Percentiles rank a stretch among this genome's conserved stretches.
Evolutionary conservation across 2,329 filamentous ascomycete genomes (phyloP).

Genomic region (Claviceps capensis): DNA sequence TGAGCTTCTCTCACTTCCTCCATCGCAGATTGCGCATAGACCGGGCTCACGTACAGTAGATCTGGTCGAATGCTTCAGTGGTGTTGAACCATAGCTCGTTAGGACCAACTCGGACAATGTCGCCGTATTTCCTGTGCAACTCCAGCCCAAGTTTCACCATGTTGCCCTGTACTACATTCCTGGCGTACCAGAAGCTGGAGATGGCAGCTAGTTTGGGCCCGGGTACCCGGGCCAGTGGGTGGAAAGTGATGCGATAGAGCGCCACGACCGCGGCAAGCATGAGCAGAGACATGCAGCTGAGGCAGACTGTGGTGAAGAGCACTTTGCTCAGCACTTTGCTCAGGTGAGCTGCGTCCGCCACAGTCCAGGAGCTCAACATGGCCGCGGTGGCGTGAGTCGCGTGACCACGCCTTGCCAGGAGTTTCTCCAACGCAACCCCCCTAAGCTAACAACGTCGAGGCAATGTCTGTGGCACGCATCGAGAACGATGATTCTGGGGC

Average conservation of each 20-base stretch:
- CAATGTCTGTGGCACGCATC: background rate
- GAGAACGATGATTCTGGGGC: background rate
- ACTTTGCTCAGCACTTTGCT: background rate
- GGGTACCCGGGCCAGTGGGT: conserved; percentile 30
- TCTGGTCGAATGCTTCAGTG: conserved; percentile 30
- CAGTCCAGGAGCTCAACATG: background rate
- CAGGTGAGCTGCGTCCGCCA: background rate
- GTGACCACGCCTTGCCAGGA: background rate
- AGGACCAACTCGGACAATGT: conserved; percentile 37
- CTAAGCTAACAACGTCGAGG: background rate
- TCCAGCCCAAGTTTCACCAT: conserved; percentile 26
- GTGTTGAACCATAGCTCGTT: conserved; percentile 40
- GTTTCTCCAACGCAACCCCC: background rate
- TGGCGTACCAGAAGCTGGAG: conserved; percentile 34
- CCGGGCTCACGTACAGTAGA: conserved; percentile 27
- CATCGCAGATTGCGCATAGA: background rate
- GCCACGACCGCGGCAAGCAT: conserved; percentile 8
- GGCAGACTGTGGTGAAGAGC: background rate
- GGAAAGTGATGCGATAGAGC: conserved; percentile 27
- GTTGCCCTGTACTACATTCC: conserved; percentile 29
- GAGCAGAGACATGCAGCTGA: conserved; percentile 2
- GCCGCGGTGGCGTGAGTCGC: background rate
- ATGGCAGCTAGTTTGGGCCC: conserved; percentile 33
- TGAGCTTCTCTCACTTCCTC: background rate
- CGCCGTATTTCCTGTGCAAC: conserved; percentile 34